Conservation (phyloP, 805 yeast genomes). For the Hemisphaericaspora nanyangensis region DNA sequence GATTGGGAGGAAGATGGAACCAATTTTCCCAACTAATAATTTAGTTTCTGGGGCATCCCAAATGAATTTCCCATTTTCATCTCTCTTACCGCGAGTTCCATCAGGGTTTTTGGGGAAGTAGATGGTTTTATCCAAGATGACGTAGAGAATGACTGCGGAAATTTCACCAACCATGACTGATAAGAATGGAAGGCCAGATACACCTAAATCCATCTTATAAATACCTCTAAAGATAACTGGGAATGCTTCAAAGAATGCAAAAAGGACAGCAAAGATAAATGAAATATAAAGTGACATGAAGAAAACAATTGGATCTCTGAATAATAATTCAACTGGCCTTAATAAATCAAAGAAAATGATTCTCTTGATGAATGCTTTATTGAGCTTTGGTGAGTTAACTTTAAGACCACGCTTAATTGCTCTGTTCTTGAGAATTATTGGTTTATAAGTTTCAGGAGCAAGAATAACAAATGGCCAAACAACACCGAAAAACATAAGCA, state of each 20-base stretch:
- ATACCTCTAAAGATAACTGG: conserved; percentile 70
- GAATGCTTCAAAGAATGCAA: conserved; percentile 77
- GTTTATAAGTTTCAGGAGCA: conserved; percentile 74
- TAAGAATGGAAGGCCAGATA: conserved; percentile 65
- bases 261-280: conserved; percentile 71
- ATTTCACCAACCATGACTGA: conserved; percentile 70
- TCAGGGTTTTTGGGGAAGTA: conserved; percentile 58
- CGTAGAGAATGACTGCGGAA: conserved; percentile 49
- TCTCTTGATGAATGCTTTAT: conserved; percentile 38
- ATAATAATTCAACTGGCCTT: conserved; percentile 66
- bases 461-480: conserved; percentile 47
- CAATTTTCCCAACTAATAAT: conserved; percentile 59
- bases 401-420: conserved; percentile 58
- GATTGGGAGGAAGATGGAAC: conserved; percentile 63
- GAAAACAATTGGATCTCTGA: conserved; percentile 70
- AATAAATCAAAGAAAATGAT: conserved; percentile 49
- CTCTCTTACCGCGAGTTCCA: conserved; percentile 57
- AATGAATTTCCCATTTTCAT: conserved; percentile 49
- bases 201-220: conserved; percentile 55
- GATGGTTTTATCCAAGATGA: conserved; percentile 44
- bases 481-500: conserved; percentile 62
- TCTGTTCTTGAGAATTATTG: conserved; percentile 56
- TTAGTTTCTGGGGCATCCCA: conserved; percentile 60
- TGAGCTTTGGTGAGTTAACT: conserved; percentile 31
- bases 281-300: conserved; percentile 68